Evolutionary conservation across 1,284 basidiomycete species (phyloP).

Genomic region (Cryptococcus jaspeensis): DNA sequence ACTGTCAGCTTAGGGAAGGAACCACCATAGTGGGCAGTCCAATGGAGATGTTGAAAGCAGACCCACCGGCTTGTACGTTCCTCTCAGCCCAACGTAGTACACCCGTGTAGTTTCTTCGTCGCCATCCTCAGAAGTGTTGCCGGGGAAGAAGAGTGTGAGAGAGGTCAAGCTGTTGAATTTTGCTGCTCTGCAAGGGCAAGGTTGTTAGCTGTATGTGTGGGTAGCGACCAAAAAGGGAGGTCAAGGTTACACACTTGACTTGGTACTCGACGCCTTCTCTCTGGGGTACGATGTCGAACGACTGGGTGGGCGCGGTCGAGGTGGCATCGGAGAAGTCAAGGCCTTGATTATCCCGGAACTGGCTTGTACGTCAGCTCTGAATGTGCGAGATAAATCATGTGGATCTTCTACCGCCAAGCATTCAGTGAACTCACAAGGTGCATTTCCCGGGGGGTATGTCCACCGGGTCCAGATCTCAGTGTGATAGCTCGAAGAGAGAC

Average conservation of each 20-base stretch:
- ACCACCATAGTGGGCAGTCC: neutral
- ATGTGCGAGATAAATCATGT: neutral
- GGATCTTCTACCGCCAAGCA: too few species aligned
- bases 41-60: neutral
- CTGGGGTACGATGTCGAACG: slow-evolving; percentile 36
- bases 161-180: slow-evolving; percentile 47
- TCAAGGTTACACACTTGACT: slow-evolving; percentile 39
- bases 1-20: neutral
- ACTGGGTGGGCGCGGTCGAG: slow-evolving; percentile 37
- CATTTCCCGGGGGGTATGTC: slow-evolving; percentile 38
- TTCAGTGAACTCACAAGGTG: slow-evolving; percentile 33
- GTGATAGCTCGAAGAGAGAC: slow-evolving; percentile 50
- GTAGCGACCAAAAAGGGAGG: neutral
- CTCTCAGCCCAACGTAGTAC: slow-evolving; percentile 48
- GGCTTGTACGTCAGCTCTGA: neutral
- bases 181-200: slow-evolving; percentile 37
- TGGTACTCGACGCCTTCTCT: slow-evolving; percentile 48
- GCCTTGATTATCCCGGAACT: slow-evolving; percentile 45
- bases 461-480: slow-evolving; percentile 46
- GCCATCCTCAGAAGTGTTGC: slow-evolving; percentile 41
- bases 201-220: neutral
- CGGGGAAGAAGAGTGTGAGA: slow-evolving; percentile 47
- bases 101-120: slow-evolving; percentile 49
- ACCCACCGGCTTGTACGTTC: slow-evolving; percentile 46
- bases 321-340: slow-evolving; percentile 49